Base-by-base conservation (phyloP, 495 filamentous ascomycete species). In the Cercophora newfieldiana region DNA sequence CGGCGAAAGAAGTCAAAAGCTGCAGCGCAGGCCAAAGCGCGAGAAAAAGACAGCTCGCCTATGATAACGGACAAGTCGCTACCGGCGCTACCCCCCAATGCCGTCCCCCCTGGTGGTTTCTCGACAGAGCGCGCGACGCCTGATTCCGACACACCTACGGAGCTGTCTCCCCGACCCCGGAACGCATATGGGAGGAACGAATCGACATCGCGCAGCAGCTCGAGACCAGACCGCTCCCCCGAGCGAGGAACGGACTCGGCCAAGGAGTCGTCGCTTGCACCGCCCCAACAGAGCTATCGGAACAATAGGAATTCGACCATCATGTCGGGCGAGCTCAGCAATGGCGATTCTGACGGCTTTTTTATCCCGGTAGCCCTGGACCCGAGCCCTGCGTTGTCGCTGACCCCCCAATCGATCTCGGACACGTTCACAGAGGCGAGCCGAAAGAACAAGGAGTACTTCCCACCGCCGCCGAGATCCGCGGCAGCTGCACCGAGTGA, bases 311-410 rank as follows among this genome's bases (percentile, higher is more conserved):
- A 90, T 71, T 95, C 89, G 19, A 80, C 85, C 22, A 82, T 88
- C 25, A 88, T 88, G 33, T 79, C 87, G 57, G 82, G 84, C 12
- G 90, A 92, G 61, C 68, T 82, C 14, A 88, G 87, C 68, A 81
- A 74, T 22, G 82, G 79, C 22, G 91, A 91, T 57, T 71, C 73
- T 2, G 91, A 93, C 64, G 87, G 90, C 66, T 91, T 96, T 66
- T 90, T 96, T 59, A 95, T 99, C 59, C 94, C 94, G 5, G 88
- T 99, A 69, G 92, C 92, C 28, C 85, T 97, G 51, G 95, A 99
- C 70, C 90, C 93, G 10, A 92, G 87, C 30, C 86, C 90, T 30
- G 86, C 86, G 21, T 85, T 87, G 14, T 82, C 86, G 29, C 80
- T 87, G 31, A 82, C 86, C 12, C 83, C 86, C n/a, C 81, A 85